Conservation (phyloP, 2,329 filamentous ascomycete genomes). For the Curvularia hawaiiensis region DNA sequence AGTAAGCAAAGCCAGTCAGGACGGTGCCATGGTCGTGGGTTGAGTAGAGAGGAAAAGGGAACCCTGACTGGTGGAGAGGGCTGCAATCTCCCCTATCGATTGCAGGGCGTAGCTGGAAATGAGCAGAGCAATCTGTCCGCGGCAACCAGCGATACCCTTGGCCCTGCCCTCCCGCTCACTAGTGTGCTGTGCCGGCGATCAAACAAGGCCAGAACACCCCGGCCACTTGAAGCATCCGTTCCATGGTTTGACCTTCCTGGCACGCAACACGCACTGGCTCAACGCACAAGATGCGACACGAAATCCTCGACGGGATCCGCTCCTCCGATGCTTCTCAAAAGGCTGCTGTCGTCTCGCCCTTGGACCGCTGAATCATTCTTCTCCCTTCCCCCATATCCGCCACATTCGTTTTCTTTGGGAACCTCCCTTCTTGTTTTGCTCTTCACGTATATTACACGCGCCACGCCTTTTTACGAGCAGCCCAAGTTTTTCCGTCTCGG, state of each 20-base stretch:
- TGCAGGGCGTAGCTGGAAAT: conserved; percentile 12
- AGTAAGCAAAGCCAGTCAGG: not conserved
- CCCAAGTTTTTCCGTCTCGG: conserved; percentile 16
- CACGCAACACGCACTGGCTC: conserved; percentile 23
- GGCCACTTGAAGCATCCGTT: conserved; percentile 12
- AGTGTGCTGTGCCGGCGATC: conserved; percentile 38
- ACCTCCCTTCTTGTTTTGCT: not conserved
- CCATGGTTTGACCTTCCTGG: conserved; percentile 13
- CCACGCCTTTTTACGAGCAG: not conserved
- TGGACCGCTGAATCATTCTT: conserved; percentile 4
- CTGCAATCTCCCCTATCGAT: conserved; percentile 15
- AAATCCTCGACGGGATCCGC: conserved; percentile 8
- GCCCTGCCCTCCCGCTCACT: conserved; percentile 19
- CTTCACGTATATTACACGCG: not conserved
- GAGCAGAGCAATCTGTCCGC: conserved; percentile 22
- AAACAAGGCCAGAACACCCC: conserved; percentile 25
- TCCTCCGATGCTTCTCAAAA: conserved; percentile 5
- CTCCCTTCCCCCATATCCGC: conserved; percentile 12
- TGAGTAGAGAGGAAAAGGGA: not conserved
- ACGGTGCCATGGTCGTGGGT: not conserved
- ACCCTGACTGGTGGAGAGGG: not conserved
- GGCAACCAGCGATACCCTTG: conserved; percentile 10
- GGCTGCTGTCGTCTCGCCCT: conserved; percentile 3
- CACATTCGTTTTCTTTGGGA: conserved; percentile 17
- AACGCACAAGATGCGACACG: conserved; percentile 21